phyloP scores from a whole-genome alignment of 2,329 filamentous ascomycete genomes.

The Pyrenophora graminea region DNA sequence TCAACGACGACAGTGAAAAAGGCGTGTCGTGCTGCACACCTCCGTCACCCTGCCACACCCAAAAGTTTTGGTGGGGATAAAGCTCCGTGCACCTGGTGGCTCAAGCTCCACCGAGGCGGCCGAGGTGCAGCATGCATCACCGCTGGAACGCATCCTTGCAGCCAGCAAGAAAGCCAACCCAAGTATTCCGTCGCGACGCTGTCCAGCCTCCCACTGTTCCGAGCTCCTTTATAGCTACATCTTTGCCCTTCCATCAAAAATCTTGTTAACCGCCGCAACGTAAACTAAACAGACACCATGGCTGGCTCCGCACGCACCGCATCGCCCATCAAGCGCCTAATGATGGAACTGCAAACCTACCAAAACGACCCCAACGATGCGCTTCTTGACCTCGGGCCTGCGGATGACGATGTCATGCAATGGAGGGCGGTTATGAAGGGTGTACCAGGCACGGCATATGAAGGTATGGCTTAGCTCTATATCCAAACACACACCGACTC shows the following conservation, averaged over 20 bases:
- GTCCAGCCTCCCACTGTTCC: not conserved
- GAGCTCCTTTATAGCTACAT: not conserved
- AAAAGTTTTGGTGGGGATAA: conserved; percentile 34
- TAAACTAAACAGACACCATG: conserved; percentile 26
- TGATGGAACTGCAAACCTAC: conserved; percentile 65
- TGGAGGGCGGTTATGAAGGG: conserved; percentile 66
- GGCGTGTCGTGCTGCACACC: not conserved
- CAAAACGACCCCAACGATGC: conserved; percentile 60
- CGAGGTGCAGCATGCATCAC: conserved; percentile 27
- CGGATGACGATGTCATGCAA: conserved; percentile 61
- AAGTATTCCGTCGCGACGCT: not conserved
- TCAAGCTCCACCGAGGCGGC: conserved; percentile 12
- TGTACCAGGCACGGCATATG: conserved; percentile 62
- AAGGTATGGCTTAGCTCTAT: conserved; percentile 51
- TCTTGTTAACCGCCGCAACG: not conserved
- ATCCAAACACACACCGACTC: not conserved
- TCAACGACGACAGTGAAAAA: not conserved
- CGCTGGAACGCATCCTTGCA: conserved; percentile 12
- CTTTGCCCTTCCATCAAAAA: not conserved
- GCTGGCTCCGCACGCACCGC: conserved; percentile 39
- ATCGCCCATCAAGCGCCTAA: conserved; percentile 61
- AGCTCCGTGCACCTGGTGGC: conserved; percentile 26
- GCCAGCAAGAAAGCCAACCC: not conserved
- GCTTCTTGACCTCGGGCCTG: conserved; percentile 60
- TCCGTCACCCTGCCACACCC: conserved; percentile 3